These are phyloP conservation scores for Digitaria exilis DNA, from an alignment of 202 grass and related monocot species.

Conservation along the genomic window DNA sequence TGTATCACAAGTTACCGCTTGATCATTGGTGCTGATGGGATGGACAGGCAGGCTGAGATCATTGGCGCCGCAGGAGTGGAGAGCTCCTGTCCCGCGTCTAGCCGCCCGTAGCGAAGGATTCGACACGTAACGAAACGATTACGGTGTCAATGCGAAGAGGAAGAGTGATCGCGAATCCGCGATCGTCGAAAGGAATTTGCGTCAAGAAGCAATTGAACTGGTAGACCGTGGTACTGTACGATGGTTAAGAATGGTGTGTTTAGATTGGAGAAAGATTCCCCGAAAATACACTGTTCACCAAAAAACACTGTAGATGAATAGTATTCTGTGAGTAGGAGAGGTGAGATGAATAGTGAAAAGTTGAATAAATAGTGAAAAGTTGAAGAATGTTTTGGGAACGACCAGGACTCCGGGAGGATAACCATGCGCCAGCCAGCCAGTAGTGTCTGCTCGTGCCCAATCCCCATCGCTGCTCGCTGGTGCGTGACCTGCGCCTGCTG, in stretches of 20 bases:
- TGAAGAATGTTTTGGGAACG: too few relatives aligned
- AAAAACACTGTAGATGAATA: too few relatives aligned
- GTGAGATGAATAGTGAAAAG: too few relatives aligned
- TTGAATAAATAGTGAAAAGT: too few relatives aligned
- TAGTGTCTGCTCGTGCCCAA: background rate
- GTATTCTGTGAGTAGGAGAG: too few relatives aligned
- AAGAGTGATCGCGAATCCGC: too few relatives aligned
- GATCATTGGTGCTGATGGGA: background rate
- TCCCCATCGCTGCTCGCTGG: background rate
- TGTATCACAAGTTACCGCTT: background rate
- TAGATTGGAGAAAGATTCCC: too few relatives aligned
- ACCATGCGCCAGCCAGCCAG: too few relatives aligned
- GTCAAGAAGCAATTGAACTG: background rate
- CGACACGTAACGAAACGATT: background rate
- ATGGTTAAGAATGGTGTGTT: too few relatives aligned
- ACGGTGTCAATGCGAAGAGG: background rate
- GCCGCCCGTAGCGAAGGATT: background rate
- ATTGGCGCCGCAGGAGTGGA: too few relatives aligned
- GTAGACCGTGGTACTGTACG: background rate
- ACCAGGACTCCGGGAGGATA: too few relatives aligned
- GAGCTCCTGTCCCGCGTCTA: background rate
- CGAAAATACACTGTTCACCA: too few relatives aligned
- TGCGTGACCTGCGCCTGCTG: slow-evolving; percentile 6
- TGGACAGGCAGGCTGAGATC: background rate
- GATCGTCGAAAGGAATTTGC: background rate